Conservation (phyloP, 768 basidiomycete genomes). For the Boletus reticuloceps region DNA sequence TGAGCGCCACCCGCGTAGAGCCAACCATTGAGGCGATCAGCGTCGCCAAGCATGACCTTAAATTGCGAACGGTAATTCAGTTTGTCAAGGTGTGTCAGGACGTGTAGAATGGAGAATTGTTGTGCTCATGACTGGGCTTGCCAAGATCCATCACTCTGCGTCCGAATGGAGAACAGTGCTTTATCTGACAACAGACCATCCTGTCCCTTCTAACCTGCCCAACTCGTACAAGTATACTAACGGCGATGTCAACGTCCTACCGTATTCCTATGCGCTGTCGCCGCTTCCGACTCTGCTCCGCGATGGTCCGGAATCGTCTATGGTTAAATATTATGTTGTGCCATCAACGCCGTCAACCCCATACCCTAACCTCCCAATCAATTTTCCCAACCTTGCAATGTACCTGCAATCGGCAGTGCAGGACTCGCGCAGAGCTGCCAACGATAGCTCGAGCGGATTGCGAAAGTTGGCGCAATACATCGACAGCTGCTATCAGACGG, state of each 20-base stretch:
- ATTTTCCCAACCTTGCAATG: conserved; percentile 71
- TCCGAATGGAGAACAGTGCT: conserved; percentile 70
- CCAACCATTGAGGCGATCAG: conserved; percentile 68
- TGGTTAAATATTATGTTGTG: conserved; percentile 71
- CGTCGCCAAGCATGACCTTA: conserved; percentile 50
- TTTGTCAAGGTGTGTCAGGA: conserved; percentile 62
- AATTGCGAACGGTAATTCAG: conserved; percentile 72
- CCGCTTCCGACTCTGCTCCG: conserved; percentile 59
- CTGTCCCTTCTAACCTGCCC: conserved; percentile 46
- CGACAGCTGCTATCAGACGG: conserved; percentile 60
- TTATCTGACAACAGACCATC: conserved; percentile 76
- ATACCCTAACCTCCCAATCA: conserved; percentile 69
- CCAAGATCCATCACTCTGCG: conserved; percentile 56
- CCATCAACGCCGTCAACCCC: conserved; percentile 59
- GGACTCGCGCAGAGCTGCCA: conserved; percentile 58
- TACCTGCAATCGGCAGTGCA: conserved; percentile 73
- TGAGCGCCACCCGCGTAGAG: conserved; percentile 68
- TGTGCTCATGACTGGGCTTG: conserved; percentile 2
- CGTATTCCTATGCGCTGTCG: conserved; percentile 68
- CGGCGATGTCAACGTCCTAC: conserved; percentile 62
- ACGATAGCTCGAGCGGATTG: conserved; percentile 58
- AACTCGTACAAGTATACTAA: conserved; percentile 49
- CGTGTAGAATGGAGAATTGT: not conserved
- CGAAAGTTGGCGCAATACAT: conserved; percentile 71
- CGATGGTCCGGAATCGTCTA: conserved; percentile 56